Conservation (phyloP, 257 asterid species). For the Nicotiana tabacum region DNA sequence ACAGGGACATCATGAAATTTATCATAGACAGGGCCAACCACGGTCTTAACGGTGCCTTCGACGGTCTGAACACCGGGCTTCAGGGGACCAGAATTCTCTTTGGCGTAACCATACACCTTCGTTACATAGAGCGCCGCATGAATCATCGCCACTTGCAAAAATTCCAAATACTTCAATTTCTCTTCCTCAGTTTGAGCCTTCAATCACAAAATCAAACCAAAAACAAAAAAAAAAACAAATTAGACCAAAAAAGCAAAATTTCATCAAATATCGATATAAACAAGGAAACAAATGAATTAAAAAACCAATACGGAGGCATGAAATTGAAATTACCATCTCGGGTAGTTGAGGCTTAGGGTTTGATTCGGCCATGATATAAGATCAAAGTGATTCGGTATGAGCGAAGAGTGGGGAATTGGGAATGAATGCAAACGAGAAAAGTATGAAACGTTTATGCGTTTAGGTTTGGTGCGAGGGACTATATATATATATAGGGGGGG, state of each 20-base stretch:
- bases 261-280: neutral
- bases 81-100: constrained; percentile 82
- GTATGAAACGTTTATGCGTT: neutral
- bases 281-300: neutral
- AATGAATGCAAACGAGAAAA: neutral
- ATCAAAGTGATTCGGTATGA: neutral
- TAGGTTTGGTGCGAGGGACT: neutral
- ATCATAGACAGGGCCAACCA: constrained; percentile 67
- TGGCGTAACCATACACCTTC: constrained; percentile 59
- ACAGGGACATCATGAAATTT: constrained; percentile 53
- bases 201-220: neutral
- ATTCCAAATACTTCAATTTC: constrained; percentile 64
- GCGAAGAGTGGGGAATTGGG: neutral
- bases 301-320: no score
- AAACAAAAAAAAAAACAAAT: neutral
- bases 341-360: constrained; percentile 15
- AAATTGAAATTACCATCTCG: constrained; percentile 18
- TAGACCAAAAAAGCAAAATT: neutral
- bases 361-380: constrained; percentile 20
- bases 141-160: constrained; percentile 58
- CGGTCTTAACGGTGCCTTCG: constrained; percentile 82
- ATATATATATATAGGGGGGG: neutral
- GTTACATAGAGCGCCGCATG: constrained; percentile 55
- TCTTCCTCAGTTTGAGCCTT: constrained; percentile 43
- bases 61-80: constrained; percentile 73